Evolutionary conservation across 1,284 basidiomycete species (phyloP).

Genomic region (Ceratobasidium papillatum): DNA sequence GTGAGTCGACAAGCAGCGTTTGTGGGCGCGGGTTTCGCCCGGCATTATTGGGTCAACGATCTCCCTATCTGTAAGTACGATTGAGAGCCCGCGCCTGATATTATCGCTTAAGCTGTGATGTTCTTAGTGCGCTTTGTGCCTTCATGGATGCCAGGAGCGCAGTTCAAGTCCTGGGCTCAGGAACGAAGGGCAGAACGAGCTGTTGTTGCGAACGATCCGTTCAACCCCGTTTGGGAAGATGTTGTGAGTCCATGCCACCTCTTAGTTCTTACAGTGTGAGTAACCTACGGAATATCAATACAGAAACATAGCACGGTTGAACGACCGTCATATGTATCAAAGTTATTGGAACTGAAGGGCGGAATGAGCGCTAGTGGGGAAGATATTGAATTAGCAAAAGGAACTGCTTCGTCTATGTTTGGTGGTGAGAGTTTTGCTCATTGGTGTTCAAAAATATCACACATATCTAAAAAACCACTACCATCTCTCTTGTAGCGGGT

Average conservation of each 20-base stretch:
- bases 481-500: neutral
- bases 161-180: neutral
- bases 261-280: neutral
- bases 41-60: constrained; percentile 26
- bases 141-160: constrained; percentile 24
- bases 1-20: neutral
- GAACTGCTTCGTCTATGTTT: constrained; percentile 24
- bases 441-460: no score
- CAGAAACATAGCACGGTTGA: neutral
- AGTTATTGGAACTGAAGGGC: constrained; percentile 20
- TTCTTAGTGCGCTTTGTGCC: neutral
- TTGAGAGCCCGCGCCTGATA: neutral
- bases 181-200: neutral
- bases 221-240: neutral
- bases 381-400: constrained; percentile 25
- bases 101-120: neutral
- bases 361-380: constrained; percentile 9
- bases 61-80: constrained; percentile 26
- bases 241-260: neutral
- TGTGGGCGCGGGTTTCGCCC: neutral
- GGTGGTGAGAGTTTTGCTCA: neutral
- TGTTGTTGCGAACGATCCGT: neutral
- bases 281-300: neutral
- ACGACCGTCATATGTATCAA: constrained; percentile 19
- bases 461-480: no score